Evolutionary conservation across 2,329 filamentous ascomycete species (phyloP), one percentile per base, ranked within the genome.

Genomic region (Clonostachys chloroleuca): DNA sequence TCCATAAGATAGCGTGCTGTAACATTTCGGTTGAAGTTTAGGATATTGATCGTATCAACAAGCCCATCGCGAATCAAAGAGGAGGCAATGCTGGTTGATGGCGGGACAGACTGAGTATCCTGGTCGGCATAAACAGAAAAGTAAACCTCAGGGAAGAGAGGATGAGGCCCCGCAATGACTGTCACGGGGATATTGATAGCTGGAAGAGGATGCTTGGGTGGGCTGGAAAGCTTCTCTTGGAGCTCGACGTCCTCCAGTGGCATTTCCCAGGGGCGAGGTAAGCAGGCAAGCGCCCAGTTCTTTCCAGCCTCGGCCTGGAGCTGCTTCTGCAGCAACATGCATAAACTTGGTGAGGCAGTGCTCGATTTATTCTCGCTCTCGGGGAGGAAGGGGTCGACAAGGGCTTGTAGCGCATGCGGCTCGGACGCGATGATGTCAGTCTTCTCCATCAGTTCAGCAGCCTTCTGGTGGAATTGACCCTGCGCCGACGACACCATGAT

Each of bases 391-490:
- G 92, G 90, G 56, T 96, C 89, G 44, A 97, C 89, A 47, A 96
- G 72, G 30, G 84, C 77, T 62, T 96, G 92, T 35, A 97, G 77
- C 3, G 87, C 80, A 63, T 96, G 89, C 12, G 89, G 87, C 52
- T 94, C 91, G 3, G 87, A 89, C 12, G 92, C 91, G 57, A 97
- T 95, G 54, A 97, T 90, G 47, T 94, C 92, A 3, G 94, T 97
- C 74, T 95, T 96, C 54, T 95, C 89, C 63, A 99, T 83, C 46
- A 97, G 74, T 42, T 88, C 84, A 2, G 79, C 77, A 3, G 90
- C 91, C 60, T 87, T 87, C 54, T 87, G 77, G 56, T 86, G 82
- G 59, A 43, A 49, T 9, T 87, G 84, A 5, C 77, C 74, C 5
- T 87, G 86, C 0, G 85, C 81, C 4, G 88, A 83, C 10, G 85